Evolutionary conservation across 2,329 filamentous ascomycete genomes (phyloP).

Genomic region (Tolypocladium sp.): DNA sequence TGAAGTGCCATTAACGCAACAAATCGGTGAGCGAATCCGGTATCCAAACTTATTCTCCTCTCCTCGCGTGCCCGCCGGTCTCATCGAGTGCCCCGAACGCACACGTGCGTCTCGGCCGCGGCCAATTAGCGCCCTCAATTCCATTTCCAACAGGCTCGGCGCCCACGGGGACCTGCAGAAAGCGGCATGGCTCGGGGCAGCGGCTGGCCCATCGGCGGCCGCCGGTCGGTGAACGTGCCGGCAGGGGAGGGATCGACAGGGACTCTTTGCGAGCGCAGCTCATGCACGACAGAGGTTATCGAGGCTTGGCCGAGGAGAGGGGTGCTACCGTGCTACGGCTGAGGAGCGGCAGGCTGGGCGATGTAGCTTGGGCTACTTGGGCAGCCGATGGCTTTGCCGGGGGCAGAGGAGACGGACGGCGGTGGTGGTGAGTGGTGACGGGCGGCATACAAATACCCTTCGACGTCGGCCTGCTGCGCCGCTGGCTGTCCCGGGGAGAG

Average conservation of each 20-base stretch:
- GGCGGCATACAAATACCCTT: not conserved
- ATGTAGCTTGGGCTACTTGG: not conserved
- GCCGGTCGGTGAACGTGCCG: not conserved
- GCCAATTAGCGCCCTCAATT: not conserved
- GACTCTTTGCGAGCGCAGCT: not conserved
- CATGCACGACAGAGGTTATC: not conserved
- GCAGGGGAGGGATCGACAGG: not conserved
- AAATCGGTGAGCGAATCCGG: not conserved
- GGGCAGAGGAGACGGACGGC: not conserved
- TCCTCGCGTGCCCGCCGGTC: not conserved
- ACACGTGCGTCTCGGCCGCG: not conserved
- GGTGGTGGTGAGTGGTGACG: not conserved
- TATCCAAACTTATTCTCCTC: not conserved
- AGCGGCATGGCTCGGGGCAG: slow-evolving; percentile 10
- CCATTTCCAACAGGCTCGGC: not conserved
- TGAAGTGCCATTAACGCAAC: too few species aligned
- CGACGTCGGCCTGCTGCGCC: not conserved
- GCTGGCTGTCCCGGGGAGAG: not conserved
- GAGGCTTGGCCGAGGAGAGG: not conserved
- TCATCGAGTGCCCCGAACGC: not conserved
- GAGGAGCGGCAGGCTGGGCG: too few species aligned
- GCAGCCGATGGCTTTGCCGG: not conserved
- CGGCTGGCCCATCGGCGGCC: not conserved
- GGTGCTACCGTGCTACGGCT: not conserved
- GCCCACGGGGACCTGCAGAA: slow-evolving; percentile 13